Percentiles rank a stretch among this genome's conserved stretches.
These are phyloP conservation scores for Ocimum tenuiflorum DNA, from an alignment of 257 asterid genomes.

Conservation along the genomic window DNA sequence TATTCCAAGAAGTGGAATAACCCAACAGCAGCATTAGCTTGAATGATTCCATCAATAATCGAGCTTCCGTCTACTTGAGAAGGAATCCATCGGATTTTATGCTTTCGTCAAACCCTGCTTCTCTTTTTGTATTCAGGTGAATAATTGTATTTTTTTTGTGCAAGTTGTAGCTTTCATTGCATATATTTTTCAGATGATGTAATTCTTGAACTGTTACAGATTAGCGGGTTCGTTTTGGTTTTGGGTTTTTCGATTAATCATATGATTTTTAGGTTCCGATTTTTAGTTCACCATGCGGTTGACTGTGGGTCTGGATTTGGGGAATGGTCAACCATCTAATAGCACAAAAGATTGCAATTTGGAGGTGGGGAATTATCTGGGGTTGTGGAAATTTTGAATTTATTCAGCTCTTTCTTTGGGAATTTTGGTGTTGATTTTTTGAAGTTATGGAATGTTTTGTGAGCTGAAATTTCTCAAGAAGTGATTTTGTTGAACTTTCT, in stretches of 20 bases:
- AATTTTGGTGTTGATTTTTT: not conserved
- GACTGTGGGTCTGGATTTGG: not conserved
- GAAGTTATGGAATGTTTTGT: not conserved
- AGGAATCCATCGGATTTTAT: constrained; percentile 5
- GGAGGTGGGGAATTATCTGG: constrained; percentile 8
- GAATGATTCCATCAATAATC: constrained; percentile 19
- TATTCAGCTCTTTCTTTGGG: not conserved
- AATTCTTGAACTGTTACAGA: not conserved
- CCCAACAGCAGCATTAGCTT: constrained; percentile 13
- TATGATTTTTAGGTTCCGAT: not conserved
- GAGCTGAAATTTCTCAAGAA: constrained; percentile 2
- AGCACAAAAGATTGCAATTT: constrained; percentile 8
- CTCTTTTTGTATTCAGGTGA: constrained; percentile 10
- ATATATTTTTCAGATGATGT: not conserved
- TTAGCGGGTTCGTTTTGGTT: not conserved
- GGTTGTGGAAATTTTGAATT: constrained; percentile 10
- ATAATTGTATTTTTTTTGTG: not conserved
- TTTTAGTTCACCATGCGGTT: not conserved
- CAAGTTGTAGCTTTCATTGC: not conserved
- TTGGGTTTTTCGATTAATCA: not conserved
- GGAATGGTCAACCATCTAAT: constrained; percentile 27
- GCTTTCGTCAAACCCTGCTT: constrained; percentile 13
- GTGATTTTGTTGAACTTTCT: not conserved
- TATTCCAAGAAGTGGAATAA: not conserved
- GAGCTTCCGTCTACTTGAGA: constrained; percentile 13